Evolutionary conservation across 768 basidiomycete species (phyloP), one percentile per base, ranked within the genome.

Genomic region (Podaxis mareebaensis): DNA sequence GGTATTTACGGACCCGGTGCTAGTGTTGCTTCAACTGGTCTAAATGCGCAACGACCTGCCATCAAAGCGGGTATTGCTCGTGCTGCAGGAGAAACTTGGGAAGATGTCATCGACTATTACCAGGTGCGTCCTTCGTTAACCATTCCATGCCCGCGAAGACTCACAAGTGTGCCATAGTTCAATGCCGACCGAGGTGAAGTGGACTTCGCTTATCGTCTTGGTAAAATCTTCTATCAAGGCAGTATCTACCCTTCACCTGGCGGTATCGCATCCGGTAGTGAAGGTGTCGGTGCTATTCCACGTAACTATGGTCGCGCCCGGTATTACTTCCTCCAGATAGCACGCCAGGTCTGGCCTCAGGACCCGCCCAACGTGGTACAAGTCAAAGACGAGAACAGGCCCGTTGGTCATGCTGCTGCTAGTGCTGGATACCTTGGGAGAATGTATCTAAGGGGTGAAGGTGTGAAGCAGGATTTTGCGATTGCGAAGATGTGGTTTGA

Each of bases 1-100:
- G 97, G 97, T 5, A 86, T 93, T n/a, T 99, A 91, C 71, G 97
- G 97, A 2, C 91, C 92, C 15, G 95, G 96, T 53, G 94, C 96
- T 2, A 96, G 94, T 63, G 93, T 95, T 55, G 93, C 95, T 7
- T 96, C 93, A 0, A 95, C 94, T 0, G 93, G 93, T 1, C 63
- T 84, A 22, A 93, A 91, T 69, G 80, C 83, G 1, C 79, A 85
- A 39, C 81, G 87, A 60, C 85, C 95, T 13, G 90, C 90, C 15
- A 89, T 96, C 67, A 90, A 91, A 73, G 95, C 96, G 24, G 92
- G 90, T 17, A 75, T 89, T 36, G 89, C 94, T 33, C 86, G 87
- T 39, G 89, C 89, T 3, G 92, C 94, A 1, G 96, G 96, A 22
- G 96, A 97, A 73, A 96, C 93, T 13, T 95, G 95, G 91, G 88